Evolutionary conservation across 2,329 filamentous ascomycete species (phyloP).

Genomic region (Capronia americana): DNA sequence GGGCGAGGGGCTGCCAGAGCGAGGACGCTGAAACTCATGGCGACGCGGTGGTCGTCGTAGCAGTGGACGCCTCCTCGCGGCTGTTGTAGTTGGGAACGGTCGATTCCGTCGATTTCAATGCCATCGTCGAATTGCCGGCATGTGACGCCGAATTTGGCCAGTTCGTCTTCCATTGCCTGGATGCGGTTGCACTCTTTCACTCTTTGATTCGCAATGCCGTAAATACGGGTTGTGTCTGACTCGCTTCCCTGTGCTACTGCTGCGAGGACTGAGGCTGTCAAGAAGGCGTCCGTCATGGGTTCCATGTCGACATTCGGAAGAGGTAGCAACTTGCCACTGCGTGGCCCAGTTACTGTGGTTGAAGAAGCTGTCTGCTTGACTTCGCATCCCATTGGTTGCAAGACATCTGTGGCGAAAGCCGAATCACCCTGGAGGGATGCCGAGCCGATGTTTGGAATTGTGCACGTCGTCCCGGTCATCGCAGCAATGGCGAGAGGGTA

Average conservation of each 20-base stretch:
- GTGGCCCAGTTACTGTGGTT: slow-evolving; percentile 92
- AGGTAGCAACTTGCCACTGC: slow-evolving; percentile 72
- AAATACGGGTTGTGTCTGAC: slow-evolving; percentile 76
- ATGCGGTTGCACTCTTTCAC: slow-evolving; percentile 99
- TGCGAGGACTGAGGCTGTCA: slow-evolving; percentile 90
- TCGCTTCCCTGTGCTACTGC: slow-evolving; percentile 77
- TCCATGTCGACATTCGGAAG: slow-evolving; percentile 94
- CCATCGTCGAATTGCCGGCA: slow-evolving; percentile 92
- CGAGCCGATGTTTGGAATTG: slow-evolving; percentile 93
- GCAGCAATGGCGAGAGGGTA: slow-evolving; percentile 94
- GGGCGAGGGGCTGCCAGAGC: slow-evolving; percentile 73
- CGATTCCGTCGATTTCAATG: slow-evolving; percentile 70
- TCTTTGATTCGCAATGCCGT: slow-evolving; percentile 94
- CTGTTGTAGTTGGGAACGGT: slow-evolving; percentile 58
- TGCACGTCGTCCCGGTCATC: slow-evolving; percentile 94
- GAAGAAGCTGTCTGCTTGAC: slow-evolving; percentile 84
- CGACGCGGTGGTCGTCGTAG: slow-evolving; percentile 96
- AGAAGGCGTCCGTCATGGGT: slow-evolving; percentile 97
- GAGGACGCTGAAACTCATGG: slow-evolving; percentile 97
- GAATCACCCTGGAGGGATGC: slow-evolving; percentile 93
- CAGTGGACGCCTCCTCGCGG: slow-evolving; percentile 78
- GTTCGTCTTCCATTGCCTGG: slow-evolving; percentile 89
- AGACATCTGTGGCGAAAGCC: slow-evolving; percentile 86
- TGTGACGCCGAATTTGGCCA: slow-evolving; percentile 88
- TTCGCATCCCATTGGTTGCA: slow-evolving; percentile 89